Evolutionary conservation across 257 asterid genomes (phyloP).

Genomic region (Nicotiana otophora): DNA sequence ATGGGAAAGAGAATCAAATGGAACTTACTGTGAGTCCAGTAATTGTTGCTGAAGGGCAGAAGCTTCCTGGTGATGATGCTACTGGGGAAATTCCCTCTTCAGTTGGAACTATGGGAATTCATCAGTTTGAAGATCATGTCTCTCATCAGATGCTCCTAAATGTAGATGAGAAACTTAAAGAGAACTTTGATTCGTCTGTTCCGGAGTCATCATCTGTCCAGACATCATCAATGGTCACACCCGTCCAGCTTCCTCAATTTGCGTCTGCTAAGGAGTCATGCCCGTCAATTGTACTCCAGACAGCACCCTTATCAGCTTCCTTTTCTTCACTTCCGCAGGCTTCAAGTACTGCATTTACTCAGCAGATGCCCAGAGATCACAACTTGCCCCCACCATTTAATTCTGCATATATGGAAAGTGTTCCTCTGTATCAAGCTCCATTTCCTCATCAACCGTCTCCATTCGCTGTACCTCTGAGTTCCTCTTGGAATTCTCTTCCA

Average conservation of each 20-base stretch:
- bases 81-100: slow-evolving; percentile 21
- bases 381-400: slow-evolving; percentile 22
- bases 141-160: slow-evolving; percentile 28
- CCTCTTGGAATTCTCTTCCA: slow-evolving; percentile 44
- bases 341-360: slow-evolving; percentile 30
- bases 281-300: slow-evolving; percentile 27
- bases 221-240: slow-evolving; percentile 21
- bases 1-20: slow-evolving; percentile 23
- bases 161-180: slow-evolving; percentile 33
- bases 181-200: slow-evolving; percentile 27
- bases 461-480: slow-evolving; percentile 37
- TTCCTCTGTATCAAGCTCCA: slow-evolving; percentile 46
- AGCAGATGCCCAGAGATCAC: slow-evolving; percentile 33
- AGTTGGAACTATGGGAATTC: slow-evolving; percentile 14
- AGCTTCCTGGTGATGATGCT: slow-evolving; percentile 32
- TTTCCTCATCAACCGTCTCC: slow-evolving; percentile 45
- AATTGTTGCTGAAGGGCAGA: slow-evolving; percentile 21
- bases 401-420: slow-evolving; percentile 23
- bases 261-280: slow-evolving; percentile 20
- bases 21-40: slow-evolving; percentile 21
- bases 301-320: slow-evolving; percentile 27
- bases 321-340: slow-evolving; percentile 33
- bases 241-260: slow-evolving; percentile 29
- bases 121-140: slow-evolving; percentile 29
- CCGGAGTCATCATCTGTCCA: slow-evolving; percentile 25